phyloP scores from a whole-genome alignment of 768 basidiomycete species.

The Pleurotus eryngii region DNA sequence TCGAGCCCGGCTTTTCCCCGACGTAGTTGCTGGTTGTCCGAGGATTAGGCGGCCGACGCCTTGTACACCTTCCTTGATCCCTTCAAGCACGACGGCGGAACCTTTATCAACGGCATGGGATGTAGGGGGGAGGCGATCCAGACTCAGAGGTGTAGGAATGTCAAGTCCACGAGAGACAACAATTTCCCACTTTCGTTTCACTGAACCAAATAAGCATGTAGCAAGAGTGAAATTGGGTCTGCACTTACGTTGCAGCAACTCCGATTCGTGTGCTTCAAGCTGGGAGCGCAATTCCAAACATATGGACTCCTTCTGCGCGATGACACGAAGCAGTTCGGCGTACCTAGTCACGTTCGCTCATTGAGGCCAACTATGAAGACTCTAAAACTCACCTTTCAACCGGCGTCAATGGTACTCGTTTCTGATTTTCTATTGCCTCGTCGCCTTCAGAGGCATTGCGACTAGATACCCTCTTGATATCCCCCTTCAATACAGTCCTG shows the following conservation, averaged over 20 bases:
- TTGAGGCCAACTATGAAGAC: background rate
- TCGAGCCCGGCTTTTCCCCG: constrained; percentile 9
- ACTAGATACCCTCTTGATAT: background rate
- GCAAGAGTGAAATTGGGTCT: background rate
- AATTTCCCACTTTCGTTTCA: constrained; percentile 83
- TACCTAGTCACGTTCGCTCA: constrained; percentile 44
- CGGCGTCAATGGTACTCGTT: background rate
- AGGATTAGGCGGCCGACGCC: constrained; percentile 53
- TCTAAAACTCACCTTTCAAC: background rate
- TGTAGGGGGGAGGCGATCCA: constrained; percentile 12
- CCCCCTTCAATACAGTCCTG: background rate
- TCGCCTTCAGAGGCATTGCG: background rate
- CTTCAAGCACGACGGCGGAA: constrained; percentile 44
- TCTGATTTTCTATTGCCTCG: background rate
- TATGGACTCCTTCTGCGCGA: constrained; percentile 83
- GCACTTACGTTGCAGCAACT: constrained; percentile 57
- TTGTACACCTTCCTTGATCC: constrained; percentile 64
- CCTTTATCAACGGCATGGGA: constrained; percentile 14
- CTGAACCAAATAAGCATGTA: constrained; percentile 23
- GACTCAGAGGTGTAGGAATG: constrained; percentile 13
- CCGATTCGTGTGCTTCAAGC: constrained; percentile 67
- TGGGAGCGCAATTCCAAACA: constrained; percentile 80
- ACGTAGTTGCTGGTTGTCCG: constrained; percentile 9
- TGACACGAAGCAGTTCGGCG: constrained; percentile 75
- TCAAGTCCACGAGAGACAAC: constrained; percentile 68